Evolutionary conservation across 176 grass and related monocot genomes (phyloP), one percentile per base, ranked within the genome.

Genomic region (Melocanna baccifera): DNA sequence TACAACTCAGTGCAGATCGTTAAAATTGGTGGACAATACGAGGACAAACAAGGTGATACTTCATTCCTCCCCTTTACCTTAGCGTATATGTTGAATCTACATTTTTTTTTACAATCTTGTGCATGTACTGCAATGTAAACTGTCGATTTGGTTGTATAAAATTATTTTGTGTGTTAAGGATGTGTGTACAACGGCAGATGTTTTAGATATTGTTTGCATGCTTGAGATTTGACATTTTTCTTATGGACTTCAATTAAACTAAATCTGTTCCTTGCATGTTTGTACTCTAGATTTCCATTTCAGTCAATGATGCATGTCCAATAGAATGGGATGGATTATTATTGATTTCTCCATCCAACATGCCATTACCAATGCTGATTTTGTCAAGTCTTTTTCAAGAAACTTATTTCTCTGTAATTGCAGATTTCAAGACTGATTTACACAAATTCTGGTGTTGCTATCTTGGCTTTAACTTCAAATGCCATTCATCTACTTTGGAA

Each of bases 401-500:
- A 30, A 8, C 9, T 56, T 78, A 37, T 73, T 48, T 62, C n/a
- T 40, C 70, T 79, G 9, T 75, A 69, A 64, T 72, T 92, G 66
- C 88, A 99, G 97, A 96, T 99, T 81, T 87, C 91, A 8, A 94
- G 97, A 88, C 74, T 99, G 78, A 96, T 99, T 83, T 99, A 99
- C 85, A 96, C 97, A 83, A 99, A 99, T 78, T 91, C 91, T 82
- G 97, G 97, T 78, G 81, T 94, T 73, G 93, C 97, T 62, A 93
- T 99, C 67, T 88, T 99, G 70, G 97, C 97, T 69, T 81, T 99
- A 76, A 90, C 93, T 77, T 92, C 93, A 78, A 99, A 92, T 73
- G 93, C 97, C 25, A 84, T 99, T 81, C 97, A 99, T 89, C 88
- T 94, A 58, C 97, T 99, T 4, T 99, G 97, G 97, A 99, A 99